Conservation (phyloP, 2,329 filamentous ascomycete species). For the Aaosphaeria arxii region DNA sequence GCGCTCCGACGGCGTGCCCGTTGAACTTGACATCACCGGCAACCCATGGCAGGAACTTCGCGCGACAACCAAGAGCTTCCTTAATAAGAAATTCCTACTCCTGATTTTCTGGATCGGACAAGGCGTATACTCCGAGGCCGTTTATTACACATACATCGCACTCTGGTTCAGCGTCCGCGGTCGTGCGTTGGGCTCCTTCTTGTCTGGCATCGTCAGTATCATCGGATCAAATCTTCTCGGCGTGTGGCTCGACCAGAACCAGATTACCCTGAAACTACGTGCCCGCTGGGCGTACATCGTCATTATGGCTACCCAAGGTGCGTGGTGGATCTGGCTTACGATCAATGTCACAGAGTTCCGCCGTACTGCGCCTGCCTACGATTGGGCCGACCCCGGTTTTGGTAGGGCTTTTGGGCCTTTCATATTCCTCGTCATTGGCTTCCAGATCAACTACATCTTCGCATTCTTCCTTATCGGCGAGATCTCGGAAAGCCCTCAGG, state of each 20-base stretch:
- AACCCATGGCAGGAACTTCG: conserved; percentile 59
- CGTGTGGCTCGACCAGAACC: conserved; percentile 59
- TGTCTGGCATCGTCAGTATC: conserved; percentile 66
- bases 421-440: conserved; percentile 63
- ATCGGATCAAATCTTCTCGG: conserved; percentile 65
- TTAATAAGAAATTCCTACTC: conserved; percentile 61
- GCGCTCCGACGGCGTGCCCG: conserved; percentile 61
- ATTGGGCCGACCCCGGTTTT: conserved; percentile 64
- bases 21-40: conserved; percentile 57
- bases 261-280: conserved; percentile 53
- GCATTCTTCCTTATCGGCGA: conserved; percentile 71
- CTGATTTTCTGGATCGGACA: conserved; percentile 68
- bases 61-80: conserved; percentile 57
- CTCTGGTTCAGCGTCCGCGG: conserved; percentile 69
- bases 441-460: conserved; percentile 73
- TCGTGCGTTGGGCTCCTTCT: conserved; percentile 66
- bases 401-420: conserved; percentile 67
- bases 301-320: conserved; percentile 59
- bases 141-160: conserved; percentile 67
- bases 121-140: conserved; percentile 67
- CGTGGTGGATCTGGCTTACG: conserved; percentile 71
- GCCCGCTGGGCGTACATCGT: conserved; percentile 54
- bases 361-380: conserved; percentile 58
- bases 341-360: conserved; percentile 62
- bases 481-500: conserved; percentile 57